Conservation (phyloP, 768 basidiomycete species). For the Pleurotus salmoneostramineus region DNA sequence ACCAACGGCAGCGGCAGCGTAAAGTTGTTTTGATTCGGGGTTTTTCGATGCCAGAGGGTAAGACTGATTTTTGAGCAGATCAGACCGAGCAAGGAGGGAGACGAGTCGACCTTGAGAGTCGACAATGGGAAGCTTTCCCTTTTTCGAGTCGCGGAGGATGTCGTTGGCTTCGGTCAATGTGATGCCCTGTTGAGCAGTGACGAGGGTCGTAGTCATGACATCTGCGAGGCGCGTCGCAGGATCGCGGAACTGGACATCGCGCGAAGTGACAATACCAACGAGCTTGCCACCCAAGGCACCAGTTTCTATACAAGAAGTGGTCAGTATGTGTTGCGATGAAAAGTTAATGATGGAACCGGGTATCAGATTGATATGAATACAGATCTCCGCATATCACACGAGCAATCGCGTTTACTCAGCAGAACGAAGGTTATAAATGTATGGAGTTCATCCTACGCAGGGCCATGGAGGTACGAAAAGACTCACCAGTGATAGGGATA, state of each 20-base stretch:
- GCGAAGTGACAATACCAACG: slow-evolving; percentile 92
- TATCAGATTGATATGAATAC: slow-evolving; percentile 32
- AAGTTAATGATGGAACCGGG: slow-evolving; percentile 12
- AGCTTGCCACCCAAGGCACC: slow-evolving; percentile 88
- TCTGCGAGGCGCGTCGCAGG: slow-evolving; percentile 60
- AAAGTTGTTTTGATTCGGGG: slow-evolving; percentile 89
- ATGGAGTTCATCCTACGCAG: slow-evolving; percentile 43
- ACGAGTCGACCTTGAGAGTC: slow-evolving; percentile 62
- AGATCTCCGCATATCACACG: slow-evolving; percentile 74
- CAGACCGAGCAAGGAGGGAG: slow-evolving; percentile 91
- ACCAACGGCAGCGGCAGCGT: slow-evolving; percentile 93
- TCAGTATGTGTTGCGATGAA: slow-evolving; percentile 15
- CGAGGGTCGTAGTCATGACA: slow-evolving; percentile 87
- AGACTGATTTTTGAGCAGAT: slow-evolving; percentile 95
- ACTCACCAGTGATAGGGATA: slow-evolving; percentile 94
- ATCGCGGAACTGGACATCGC: slow-evolving; percentile 92
- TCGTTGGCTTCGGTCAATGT: slow-evolving; percentile 90
- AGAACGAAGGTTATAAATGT: slow-evolving; percentile 82
- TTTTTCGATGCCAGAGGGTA: slow-evolving; percentile 94
- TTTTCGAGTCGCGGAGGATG: slow-evolving; percentile 93
- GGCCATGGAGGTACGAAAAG: slow-evolving; percentile 9
- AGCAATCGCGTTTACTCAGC: slow-evolving; percentile 62
- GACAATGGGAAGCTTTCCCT: slow-evolving; percentile 92
- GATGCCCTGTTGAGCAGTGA: slow-evolving; percentile 85
- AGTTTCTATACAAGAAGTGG: slow-evolving; percentile 51